Base-by-base conservation (phyloP, 306 rosid species). In the Rubus idaeus region DNA sequence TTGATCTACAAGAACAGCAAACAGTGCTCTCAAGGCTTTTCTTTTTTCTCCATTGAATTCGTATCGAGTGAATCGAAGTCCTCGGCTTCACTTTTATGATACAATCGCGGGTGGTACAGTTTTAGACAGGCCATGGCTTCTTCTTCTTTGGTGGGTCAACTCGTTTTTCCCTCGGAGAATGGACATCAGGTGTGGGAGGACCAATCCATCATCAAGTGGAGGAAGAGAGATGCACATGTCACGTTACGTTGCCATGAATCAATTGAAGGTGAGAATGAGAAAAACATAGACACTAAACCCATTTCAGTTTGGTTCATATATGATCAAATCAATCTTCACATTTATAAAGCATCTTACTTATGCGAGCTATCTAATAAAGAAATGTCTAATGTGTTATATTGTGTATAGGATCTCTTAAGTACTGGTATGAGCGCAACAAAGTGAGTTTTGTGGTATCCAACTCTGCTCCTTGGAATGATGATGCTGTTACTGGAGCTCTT, bases 191-290 rank as follows among this genome's bases (percentile, higher is more conserved):
- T 84, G 17, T 95, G 98, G 98, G 97, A 95, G 80, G 98, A 95
- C 80, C 98, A 85, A 21, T 80, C 92, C 9, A 86, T 95, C 90
- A 84, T 95, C 90, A 89, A 90, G 77, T 95, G 98, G 98, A 88
- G 78, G 56, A 95, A 95, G 87, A 88, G 97, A 70, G 97, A 95
- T 55, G 30, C 97, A 2, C 98, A 92, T 70, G 97, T 90, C 82
- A 84, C 87, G 77, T 83, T 95, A 58, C 97, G 87, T 37, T 95
- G 91, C 84, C 97, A 95, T 80, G 97, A 90, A 14, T 95, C 98
- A 35, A 73, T 95, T 77, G 93, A 95, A 83, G 98, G 98, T 95
- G n/a, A 57, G 60, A 30, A 30, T 2, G 35, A 30, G 35, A 30
- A 30, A 30, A 23, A 0, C 35, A 30, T 0, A 16, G 10, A 1